A percentile compares a stretch with the other conserved stretches of the same genome.
Evolutionary conservation across 23 red algal species (phyloP).

Genomic region (Chondrus crispus): DNA sequence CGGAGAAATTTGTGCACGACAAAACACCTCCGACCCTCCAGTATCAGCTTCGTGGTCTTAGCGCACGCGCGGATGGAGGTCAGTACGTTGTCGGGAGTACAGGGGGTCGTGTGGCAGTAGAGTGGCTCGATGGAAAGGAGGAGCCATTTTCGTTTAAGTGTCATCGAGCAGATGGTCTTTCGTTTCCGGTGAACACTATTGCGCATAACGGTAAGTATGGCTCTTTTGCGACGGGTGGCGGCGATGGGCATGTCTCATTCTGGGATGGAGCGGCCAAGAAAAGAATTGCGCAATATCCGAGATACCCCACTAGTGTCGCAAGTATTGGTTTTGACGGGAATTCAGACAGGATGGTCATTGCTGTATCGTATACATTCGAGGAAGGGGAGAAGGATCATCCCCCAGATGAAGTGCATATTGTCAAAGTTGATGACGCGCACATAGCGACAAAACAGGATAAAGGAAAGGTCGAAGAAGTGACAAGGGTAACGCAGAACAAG

Average conservation of each 20-base stretch:
- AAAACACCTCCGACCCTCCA: slow-evolving; percentile 34
- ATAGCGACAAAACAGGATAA: slow-evolving; percentile 38
- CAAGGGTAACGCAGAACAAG: too few relatives aligned
- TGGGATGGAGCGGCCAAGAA: slow-evolving; percentile 95
- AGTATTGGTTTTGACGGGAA: slow-evolving; percentile 40
- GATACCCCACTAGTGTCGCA: slow-evolving; percentile 49
- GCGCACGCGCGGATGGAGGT: slow-evolving; percentile 49
- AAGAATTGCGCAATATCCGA: slow-evolving; percentile 68
- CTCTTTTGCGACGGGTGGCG: slow-evolving; percentile 80
- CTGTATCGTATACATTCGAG: slow-evolving; percentile 71
- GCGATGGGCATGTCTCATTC: slow-evolving; percentile 72
- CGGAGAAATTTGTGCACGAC: slow-evolving; percentile 17
- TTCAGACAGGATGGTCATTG: slow-evolving; percentile 36
- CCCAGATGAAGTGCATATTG: slow-evolving; percentile 52
- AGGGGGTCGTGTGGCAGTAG: slow-evolving; percentile 90
- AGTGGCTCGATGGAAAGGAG: slow-evolving; percentile 60
- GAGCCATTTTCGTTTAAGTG: slow-evolving; percentile 87
- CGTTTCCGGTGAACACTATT: slow-evolving; percentile 77
- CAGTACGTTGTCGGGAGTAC: slow-evolving; percentile 81
- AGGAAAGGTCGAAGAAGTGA: background rate
- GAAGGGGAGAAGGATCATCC: slow-evolving; percentile 72
- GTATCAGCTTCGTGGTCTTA: slow-evolving; percentile 84
- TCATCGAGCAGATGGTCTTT: slow-evolving; percentile 67
- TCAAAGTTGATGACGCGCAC: slow-evolving; percentile 32
- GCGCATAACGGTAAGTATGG: slow-evolving; percentile 68